phyloP scores from a whole-genome alignment of 2,329 filamentous ascomycete genomes.

The Tricladium varicosporioides region DNA sequence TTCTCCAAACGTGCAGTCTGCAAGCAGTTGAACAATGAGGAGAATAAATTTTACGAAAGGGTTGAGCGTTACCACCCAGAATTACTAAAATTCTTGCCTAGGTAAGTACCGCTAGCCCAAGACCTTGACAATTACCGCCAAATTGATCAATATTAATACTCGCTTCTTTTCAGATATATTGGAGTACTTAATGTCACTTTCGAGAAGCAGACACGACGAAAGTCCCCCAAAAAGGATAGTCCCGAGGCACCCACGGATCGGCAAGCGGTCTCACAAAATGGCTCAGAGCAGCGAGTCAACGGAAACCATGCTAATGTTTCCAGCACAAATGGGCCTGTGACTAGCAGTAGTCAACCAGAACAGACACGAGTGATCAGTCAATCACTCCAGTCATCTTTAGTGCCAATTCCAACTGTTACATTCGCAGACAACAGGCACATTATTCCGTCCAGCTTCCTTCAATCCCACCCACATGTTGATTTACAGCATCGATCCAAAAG shows the following conservation, averaged over 20 bases:
- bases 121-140: constrained; percentile 4
- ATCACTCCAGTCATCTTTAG: constrained; percentile 64
- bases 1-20: constrained; percentile 95
- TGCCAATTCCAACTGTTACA: constrained; percentile 81
- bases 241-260: constrained; percentile 33
- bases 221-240: constrained; percentile 52
- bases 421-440: constrained; percentile 95
- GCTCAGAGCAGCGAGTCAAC: constrained; percentile 16
- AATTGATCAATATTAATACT: constrained; percentile 33
- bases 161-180: constrained; percentile 68
- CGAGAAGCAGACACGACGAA: constrained; percentile 74
- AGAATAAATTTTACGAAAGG: constrained; percentile 98
- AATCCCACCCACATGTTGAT: constrained; percentile 49
- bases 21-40: constrained; percentile 96
- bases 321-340: constrained; percentile 26
- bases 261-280: constrained; percentile 26
- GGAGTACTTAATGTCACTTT: constrained; percentile 96
- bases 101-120: constrained; percentile 48
- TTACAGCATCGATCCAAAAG: constrained; percentile 23
- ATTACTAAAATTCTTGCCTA: constrained; percentile 85
- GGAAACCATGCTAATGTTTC: constrained; percentile 4
- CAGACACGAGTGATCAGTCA: constrained; percentile 61
- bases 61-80: constrained; percentile 90
- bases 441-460: constrained; percentile 77
- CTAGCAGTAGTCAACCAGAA: constrained; percentile 28